A percentile compares a stretch with the other conserved stretches of the same genome.
Conservation (phyloP, 1,284 basidiomycete species). For the Pisolithus thermaeus region DNA sequence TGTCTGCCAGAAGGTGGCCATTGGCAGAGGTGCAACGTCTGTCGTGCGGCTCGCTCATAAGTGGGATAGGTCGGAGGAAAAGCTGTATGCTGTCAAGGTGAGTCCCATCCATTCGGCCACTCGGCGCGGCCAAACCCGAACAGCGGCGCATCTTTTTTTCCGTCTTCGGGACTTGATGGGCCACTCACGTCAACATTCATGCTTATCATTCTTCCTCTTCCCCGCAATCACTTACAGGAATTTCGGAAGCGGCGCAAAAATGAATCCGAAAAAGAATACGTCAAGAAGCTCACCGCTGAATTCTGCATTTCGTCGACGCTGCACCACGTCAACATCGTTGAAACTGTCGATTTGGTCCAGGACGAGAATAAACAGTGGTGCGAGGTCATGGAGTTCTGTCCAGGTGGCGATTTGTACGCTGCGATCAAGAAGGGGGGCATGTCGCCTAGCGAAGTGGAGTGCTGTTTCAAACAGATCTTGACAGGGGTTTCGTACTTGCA, state of each 20-base stretch:
- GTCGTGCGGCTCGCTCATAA: conserved; percentile 97
- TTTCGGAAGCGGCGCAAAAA: conserved; percentile 98
- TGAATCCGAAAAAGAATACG: conserved; percentile 98
- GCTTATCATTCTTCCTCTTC: background rate
- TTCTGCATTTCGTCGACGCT: conserved; percentile 98
- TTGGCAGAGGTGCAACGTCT: conserved; percentile 96
- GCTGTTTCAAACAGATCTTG: conserved; percentile 96
- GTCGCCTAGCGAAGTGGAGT: conserved; percentile 92
- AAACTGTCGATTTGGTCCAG: conserved; percentile 97
- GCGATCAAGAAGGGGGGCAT: conserved; percentile 98
- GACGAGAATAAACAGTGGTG: conserved; percentile 97
- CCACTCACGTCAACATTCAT: background rate
- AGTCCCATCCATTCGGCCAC: conserved; percentile 3
- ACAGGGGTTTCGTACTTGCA: conserved; percentile 88
- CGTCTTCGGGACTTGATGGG: too few species aligned
- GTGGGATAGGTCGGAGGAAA: conserved; percentile 96
- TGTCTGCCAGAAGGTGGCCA: conserved; percentile 93
- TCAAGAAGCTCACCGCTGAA: conserved; percentile 99
- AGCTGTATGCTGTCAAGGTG: conserved; percentile 98
- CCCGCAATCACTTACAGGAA: conserved; percentile 49
- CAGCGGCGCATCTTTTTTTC: background rate
- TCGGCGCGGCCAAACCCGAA: background rate
- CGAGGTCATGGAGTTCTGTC: conserved; percentile 99
- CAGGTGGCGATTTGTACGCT: conserved; percentile 94
- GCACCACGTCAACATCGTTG: conserved; percentile 95